Evolutionary conservation across 306 rosid species (phyloP), one percentile per base, ranked within the genome.

Genomic region (Corylus heterophylla): DNA sequence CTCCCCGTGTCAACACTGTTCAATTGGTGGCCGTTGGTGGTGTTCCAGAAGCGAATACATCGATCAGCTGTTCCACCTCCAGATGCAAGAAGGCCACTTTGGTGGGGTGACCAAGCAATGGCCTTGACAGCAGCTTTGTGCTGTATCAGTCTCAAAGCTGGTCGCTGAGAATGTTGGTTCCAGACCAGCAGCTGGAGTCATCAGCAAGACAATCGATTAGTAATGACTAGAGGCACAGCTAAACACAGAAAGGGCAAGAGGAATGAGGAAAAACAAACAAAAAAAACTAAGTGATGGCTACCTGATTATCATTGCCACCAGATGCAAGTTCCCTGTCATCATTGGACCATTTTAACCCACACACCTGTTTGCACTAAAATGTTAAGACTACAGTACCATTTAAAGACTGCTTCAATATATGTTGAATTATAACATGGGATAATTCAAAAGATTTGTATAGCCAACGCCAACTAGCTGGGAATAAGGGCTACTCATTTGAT

Each of bases 251-350:
- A 22, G 13, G 66, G 66, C 16, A 59, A 59, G 66, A n/a, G 31
- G 12, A 59, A 25, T n/a, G 12, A 11, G 2, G 74, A 58, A 8
- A 58, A 66, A 68, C 66, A 58, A 54, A 27, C 4, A 27, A 44
- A 12, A 44, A 45, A 42, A 85, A 62, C 13, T 13, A 45, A 54
- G 29, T 12, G 7, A 14, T 5, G 22, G 14, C 55, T 78, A 93
- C 99, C 93, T 96, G 99, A 77, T 93, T 96, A 90, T 96, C 99
- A 89, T 96, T 96, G 69, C 99, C 99, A 74, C 99, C 99, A 4
- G 99, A 96, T 64, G 99, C 99, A 75, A 96, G 98, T 75, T 96
- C 98, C 69, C 97, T 89, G 86, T 96, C 99, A 83, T 96, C 99
- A 59, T 83, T 82, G 76, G 98, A 96, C 99, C 99, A 96, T 88